These are phyloP conservation scores for Eucalyptus leucophloia DNA, from an alignment of 345 rosid species.

Conservation along the genomic window DNA sequence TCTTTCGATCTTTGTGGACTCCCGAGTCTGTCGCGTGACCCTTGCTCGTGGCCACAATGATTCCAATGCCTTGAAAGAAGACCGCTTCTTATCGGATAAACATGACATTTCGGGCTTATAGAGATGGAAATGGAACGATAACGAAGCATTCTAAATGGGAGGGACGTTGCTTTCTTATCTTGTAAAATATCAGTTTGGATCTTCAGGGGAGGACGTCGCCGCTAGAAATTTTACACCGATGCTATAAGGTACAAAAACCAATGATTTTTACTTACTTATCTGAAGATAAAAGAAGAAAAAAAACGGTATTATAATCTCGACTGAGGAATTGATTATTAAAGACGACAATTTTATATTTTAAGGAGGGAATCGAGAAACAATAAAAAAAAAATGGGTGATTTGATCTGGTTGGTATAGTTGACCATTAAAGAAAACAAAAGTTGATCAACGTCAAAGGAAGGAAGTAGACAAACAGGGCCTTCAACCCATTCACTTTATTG, in stretches of 20 bases:
- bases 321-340: neutral
- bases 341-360: neutral
- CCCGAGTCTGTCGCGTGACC: neutral
- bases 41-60: neutral
- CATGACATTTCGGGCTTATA: neutral
- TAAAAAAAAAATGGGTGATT: neutral
- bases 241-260: neutral
- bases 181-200: neutral
- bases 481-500: neutral
- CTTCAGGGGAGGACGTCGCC: neutral
- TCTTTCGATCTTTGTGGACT: neutral
- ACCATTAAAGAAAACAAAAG: neutral
- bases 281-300: neutral
- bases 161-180: neutral
- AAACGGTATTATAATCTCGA: neutral
- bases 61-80: neutral
- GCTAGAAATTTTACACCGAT: neutral
- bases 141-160: neutral
- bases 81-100: neutral
- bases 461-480: neutral
- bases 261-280: neutral
- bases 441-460: neutral
- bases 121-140: neutral
- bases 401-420: neutral
- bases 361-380: neutral